Evolutionary conservation across 73 alveolate genomes (phyloP).

Genomic region (Symbiodinium pilosum): DNA sequence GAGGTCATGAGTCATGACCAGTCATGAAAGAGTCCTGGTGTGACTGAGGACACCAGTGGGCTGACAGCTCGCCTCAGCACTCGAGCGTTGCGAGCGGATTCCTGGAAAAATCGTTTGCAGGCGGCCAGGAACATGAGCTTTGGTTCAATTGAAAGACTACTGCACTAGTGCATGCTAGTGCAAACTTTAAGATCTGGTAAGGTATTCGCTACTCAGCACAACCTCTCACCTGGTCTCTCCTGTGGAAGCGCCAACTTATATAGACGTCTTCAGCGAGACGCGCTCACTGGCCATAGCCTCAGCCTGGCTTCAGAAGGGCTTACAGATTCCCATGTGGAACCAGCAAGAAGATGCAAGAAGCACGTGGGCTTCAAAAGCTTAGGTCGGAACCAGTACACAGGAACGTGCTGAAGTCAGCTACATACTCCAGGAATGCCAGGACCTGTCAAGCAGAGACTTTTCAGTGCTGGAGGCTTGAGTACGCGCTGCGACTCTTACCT

Average conservation of each 20-base stretch:
- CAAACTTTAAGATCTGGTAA: neutral
- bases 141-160: neutral
- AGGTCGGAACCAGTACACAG: conserved; percentile 28
- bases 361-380: too few relatives aligned
- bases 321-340: too few relatives aligned
- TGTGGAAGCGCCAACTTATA: conserved; percentile 39
- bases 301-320: neutral
- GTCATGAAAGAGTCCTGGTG: too few relatives aligned
- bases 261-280: conserved; percentile 23
- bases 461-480: too few relatives aligned
- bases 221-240: conserved; percentile 51
- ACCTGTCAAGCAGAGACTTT: too few relatives aligned
- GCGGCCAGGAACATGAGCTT: conserved; percentile 43
- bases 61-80: conserved; percentile 40
- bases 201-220: conserved; percentile 31
- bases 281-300: neutral
- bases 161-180: neutral
- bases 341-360: too few relatives aligned
- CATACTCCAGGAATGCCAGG: conserved; percentile 29
- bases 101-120: conserved; percentile 55
- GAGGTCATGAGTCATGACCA: too few relatives aligned
- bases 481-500: too few relatives aligned
- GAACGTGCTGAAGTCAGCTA: conserved; percentile 43
- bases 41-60: conserved; percentile 58
- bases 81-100: conserved; percentile 27